A percentile compares a stretch with the other conserved stretches of the same genome.
Evolutionary conservation across 805 yeast species (phyloP).

Genomic region (Spencermartinsiella europaea): DNA sequence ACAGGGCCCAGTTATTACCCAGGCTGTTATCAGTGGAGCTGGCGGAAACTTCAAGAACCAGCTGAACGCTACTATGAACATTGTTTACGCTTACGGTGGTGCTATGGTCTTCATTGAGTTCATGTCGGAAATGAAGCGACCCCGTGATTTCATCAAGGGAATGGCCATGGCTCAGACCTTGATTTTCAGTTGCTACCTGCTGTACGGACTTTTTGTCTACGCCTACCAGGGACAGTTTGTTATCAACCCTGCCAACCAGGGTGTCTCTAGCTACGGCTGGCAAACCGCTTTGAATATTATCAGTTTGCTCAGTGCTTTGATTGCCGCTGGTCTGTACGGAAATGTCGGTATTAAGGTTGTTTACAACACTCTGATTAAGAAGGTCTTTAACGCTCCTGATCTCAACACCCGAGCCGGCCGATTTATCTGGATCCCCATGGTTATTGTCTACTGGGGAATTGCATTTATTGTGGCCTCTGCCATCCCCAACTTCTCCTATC

Average conservation of each 20-base stretch:
- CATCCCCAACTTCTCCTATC: constrained; percentile 39
- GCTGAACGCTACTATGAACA: constrained; percentile 39
- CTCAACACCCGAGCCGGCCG: constrained; percentile 35
- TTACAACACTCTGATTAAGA: constrained; percentile 37
- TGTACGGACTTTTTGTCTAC: constrained; percentile 42
- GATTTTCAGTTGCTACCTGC: constrained; percentile 37
- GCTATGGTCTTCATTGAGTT: constrained; percentile 46
- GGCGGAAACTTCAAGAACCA: constrained; percentile 26
- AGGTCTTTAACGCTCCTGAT: constrained; percentile 30
- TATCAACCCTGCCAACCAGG: constrained; percentile 42
- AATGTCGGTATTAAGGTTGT: constrained; percentile 44
- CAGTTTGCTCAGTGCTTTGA: constrained; percentile 36
- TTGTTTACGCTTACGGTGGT: constrained; percentile 48
- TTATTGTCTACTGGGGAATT: constrained; percentile 40
- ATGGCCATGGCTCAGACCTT: constrained; percentile 39
- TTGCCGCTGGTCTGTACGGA: constrained; percentile 44
- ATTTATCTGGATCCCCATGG: constrained; percentile 34
- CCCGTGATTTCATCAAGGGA: constrained; percentile 46
- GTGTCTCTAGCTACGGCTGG: constrained; percentile 34
- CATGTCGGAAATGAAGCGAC: constrained; percentile 45
- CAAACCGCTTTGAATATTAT: constrained; percentile 37
- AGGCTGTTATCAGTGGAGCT: constrained; percentile 28
- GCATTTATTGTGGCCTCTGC: constrained; percentile 43
- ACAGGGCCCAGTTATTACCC: constrained; percentile 19
- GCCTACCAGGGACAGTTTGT: constrained; percentile 43